Percentiles rank a stretch among this genome's conserved stretches.
These are phyloP conservation scores for Nigrospora osmanthi DNA, from an alignment of 2,329 filamentous ascomycete species.

Conservation along the genomic window DNA sequence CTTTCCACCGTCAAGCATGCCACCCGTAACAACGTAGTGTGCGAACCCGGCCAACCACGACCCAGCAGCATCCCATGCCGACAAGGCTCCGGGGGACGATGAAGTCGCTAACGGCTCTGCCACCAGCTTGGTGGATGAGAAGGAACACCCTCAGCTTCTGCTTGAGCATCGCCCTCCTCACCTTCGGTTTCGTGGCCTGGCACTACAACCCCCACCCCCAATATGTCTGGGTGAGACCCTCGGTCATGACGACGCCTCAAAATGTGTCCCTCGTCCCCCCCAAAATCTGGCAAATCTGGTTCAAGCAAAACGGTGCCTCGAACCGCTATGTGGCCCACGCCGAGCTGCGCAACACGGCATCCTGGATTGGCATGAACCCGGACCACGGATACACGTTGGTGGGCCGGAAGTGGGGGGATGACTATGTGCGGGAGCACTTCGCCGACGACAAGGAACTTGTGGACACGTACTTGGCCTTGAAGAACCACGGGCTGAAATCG, in stretches of 20 bases:
- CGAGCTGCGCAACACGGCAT: constrained; percentile 9
- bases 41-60: too few relatives aligned
- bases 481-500: constrained; percentile 21
- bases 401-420: constrained; percentile 12
- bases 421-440: constrained; percentile 16
- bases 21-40: too few relatives aligned
- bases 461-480: constrained; percentile 12
- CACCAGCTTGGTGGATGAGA: background rate
- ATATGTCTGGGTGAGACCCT: background rate
- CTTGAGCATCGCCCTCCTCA: background rate
- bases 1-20: too few relatives aligned
- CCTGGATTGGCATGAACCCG: constrained; percentile 15
- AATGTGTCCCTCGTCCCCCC: constrained; percentile 6
- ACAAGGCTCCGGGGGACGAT: too few relatives aligned
- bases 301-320: constrained; percentile 6
- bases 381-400: constrained; percentile 18
- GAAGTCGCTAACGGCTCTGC: too few relatives aligned
- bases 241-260: background rate
- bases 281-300: constrained; percentile 20
- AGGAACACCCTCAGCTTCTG: background rate
- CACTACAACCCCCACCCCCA: background rate
- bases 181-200: background rate
- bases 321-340: constrained; percentile 4
- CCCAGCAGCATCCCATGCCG: too few relatives aligned
- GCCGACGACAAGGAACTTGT: constrained; percentile 6